Evolutionary conservation across 148 eudicot genomes (phyloP).

Genomic region (Hydrangea macrophylla): DNA sequence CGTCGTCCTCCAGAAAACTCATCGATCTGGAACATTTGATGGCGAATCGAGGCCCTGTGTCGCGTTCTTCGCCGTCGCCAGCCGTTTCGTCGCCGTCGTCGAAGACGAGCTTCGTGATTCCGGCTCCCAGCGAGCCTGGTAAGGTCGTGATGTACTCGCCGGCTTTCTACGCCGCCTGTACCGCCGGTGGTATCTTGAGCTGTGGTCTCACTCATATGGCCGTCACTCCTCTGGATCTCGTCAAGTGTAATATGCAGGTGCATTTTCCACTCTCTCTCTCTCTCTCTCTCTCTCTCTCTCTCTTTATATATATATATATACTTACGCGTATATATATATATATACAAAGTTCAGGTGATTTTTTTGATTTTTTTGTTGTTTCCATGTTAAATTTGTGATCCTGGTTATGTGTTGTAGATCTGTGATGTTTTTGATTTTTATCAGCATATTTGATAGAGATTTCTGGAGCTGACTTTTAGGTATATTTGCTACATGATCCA

Average conservation of each 20-base stretch:
- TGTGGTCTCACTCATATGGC: constrained; percentile 76
- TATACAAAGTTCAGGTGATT: neutral
- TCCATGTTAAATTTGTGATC: neutral
- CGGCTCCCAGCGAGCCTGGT: constrained; percentile 48
- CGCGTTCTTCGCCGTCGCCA: neutral
- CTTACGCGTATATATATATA: neutral
- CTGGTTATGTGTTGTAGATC: neutral
- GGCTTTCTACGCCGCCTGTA: constrained; percentile 49
- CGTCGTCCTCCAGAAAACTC: constrained; percentile 10
- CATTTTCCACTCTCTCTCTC: neutral
- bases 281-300: neutral
- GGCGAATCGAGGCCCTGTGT: neutral
- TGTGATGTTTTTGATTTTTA: neutral
- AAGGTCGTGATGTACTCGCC: constrained; percentile 66
- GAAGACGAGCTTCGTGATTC: constrained; percentile 26
- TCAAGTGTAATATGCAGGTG: constrained; percentile 85
- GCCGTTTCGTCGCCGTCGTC: neutral
- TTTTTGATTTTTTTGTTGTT: neutral
- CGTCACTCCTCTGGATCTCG: constrained; percentile 73
- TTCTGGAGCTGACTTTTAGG: neutral
- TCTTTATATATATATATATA: neutral
- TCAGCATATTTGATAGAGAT: neutral
- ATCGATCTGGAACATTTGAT: neutral
- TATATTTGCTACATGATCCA: neutral
- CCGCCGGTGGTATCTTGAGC: constrained; percentile 49